A percentile compares a stretch with the other conserved stretches of the same genome.
phyloP scores from a whole-genome alignment of 2,329 filamentous ascomycete species.

The Simplicillium aogashimaense region DNA sequence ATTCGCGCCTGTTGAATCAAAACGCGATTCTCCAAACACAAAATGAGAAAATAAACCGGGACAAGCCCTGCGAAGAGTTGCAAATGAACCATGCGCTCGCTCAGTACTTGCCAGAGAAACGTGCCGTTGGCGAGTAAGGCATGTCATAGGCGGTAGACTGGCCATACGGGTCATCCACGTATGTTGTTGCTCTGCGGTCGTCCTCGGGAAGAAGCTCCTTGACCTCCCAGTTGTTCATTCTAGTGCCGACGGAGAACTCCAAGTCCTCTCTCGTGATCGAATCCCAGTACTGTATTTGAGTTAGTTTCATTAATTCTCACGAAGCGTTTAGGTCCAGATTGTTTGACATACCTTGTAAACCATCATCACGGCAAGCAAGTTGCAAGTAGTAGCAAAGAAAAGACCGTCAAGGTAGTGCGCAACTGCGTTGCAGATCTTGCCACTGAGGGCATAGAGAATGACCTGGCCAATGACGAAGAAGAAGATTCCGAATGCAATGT shows the following conservation, averaged over 20 bases:
- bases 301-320: no score
- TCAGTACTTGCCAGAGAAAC: conserved; percentile 38
- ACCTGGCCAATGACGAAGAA: conserved; percentile 92
- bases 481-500: conserved; percentile 82
- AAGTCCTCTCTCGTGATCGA: conserved; percentile 97
- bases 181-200: conserved; percentile 63
- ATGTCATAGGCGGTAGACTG: conserved; percentile 45
- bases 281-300: conserved; percentile 74
- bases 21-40: no score
- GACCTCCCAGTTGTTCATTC: conserved; percentile 96
- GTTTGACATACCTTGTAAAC: conserved; percentile 71
- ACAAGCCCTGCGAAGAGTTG: no score
- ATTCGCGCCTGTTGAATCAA: not conserved
- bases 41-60: no score
- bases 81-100: not conserved
- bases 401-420: conserved; percentile 91
- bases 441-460: conserved; percentile 81
- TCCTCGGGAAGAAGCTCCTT: conserved; percentile 83
- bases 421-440: conserved; percentile 70
- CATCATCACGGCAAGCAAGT: conserved; percentile 96
- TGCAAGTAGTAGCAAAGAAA: conserved; percentile 90
- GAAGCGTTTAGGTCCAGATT: not conserved
- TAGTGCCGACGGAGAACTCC: conserved; percentile 92
- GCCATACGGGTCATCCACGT: conserved; percentile 56
- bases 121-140: conserved; percentile 34